Conservation (phyloP, 2,329 filamentous ascomycete genomes). For the Ascochyta clinopodiicola region DNA sequence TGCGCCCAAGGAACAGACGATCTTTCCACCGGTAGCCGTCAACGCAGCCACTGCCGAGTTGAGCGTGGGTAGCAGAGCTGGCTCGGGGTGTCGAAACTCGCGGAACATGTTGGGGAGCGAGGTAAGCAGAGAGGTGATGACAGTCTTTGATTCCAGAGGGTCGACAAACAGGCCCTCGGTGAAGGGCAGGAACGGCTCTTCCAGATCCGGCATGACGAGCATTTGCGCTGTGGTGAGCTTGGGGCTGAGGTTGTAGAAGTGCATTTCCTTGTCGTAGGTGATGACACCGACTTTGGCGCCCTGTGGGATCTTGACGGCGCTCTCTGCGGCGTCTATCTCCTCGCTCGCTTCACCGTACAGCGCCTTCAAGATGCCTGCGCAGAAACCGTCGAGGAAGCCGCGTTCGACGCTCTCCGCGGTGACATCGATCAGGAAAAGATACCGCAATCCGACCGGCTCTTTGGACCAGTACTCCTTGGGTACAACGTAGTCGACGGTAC, state of each 20-base stretch:
- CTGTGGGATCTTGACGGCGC: slow-evolving; percentile 67
- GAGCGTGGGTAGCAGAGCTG: slow-evolving; percentile 82
- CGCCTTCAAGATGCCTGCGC: slow-evolving; percentile 83
- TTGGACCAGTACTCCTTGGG: slow-evolving; percentile 99
- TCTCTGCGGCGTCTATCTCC: slow-evolving; percentile 57
- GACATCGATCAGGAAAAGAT: slow-evolving; percentile 92
- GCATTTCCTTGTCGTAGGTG: slow-evolving; percentile 94
- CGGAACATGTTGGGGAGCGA: slow-evolving; percentile 87
- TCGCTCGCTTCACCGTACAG: slow-evolving; percentile 72
- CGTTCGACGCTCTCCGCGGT: slow-evolving; percentile 90
- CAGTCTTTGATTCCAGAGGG: slow-evolving; percentile 83
- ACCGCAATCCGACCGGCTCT: slow-evolving; percentile 84
- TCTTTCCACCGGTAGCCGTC: slow-evolving; percentile 86
- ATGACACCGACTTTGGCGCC: slow-evolving; percentile 92
- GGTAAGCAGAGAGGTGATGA: slow-evolving; percentile 86
- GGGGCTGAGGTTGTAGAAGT: slow-evolving; percentile 93
- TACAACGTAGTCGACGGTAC: slow-evolving; percentile 94
- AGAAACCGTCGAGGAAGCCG: slow-evolving; percentile 88
- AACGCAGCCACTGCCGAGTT: slow-evolving; percentile 85
- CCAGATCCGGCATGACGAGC: slow-evolving; percentile 97
- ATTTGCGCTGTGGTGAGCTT: slow-evolving; percentile 88
- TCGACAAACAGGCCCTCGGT: slow-evolving; percentile 94
- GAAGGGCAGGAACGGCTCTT: slow-evolving; percentile 93
- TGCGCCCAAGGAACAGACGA: slow-evolving; percentile 85
- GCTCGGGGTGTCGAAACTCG: slow-evolving; percentile 86